Evolutionary conservation across 257 asterid genomes (phyloP).

Genomic region (Capsicum pubescens): DNA sequence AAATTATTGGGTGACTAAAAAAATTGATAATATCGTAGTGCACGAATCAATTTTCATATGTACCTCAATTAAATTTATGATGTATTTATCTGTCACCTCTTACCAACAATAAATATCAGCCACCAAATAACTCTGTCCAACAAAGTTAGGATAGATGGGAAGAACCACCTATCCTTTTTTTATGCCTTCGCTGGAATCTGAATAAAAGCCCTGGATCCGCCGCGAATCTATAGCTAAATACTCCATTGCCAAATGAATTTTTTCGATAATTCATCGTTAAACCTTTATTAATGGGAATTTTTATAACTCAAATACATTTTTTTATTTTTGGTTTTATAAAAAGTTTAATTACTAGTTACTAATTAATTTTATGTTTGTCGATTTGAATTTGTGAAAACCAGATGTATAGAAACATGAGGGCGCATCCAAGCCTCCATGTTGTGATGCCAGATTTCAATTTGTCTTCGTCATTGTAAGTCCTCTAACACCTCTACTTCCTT

Average conservation of each 20-base stretch:
- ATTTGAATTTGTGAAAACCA: constrained; percentile 18
- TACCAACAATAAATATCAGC: too few species aligned
- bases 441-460: constrained; percentile 20
- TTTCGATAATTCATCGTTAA: background rate
- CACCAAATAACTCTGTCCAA: too few species aligned
- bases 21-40: too few species aligned
- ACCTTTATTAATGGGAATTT: background rate
- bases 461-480: constrained; percentile 1
- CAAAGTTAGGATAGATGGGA: too few species aligned
- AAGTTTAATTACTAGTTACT: background rate
- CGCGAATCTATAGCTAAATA: background rate
- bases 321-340: background rate
- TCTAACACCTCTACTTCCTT: background rate
- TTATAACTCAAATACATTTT: too few species aligned
- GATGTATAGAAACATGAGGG: constrained; percentile 34
- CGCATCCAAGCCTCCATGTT: constrained; percentile 10
- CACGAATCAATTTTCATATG: too few species aligned
- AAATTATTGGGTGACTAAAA: background rate
- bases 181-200: too few species aligned
- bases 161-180: too few species aligned
- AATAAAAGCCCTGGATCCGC: background rate
- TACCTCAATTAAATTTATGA: too few species aligned
- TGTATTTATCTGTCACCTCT: too few species aligned
- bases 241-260: background rate
- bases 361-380: background rate